Conservation (phyloP, 2,329 filamentous ascomycete genomes). For the Periglandula ipomoeae region DNA sequence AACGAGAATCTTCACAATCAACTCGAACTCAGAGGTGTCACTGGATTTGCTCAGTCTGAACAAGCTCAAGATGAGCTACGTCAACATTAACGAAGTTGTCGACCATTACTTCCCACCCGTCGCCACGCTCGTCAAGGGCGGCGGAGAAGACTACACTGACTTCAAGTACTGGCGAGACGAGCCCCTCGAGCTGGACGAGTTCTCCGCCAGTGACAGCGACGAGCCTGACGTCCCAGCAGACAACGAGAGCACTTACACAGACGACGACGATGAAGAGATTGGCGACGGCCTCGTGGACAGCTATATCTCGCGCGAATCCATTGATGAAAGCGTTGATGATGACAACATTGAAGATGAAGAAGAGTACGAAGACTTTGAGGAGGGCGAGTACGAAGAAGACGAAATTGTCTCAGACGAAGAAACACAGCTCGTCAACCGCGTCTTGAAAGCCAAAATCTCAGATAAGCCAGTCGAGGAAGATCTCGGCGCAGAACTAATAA, state of each 20-base stretch:
- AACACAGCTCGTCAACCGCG: constrained; percentile 6
- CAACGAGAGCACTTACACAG: constrained; percentile 33
- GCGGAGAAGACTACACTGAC: constrained; percentile 91
- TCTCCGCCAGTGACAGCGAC: constrained; percentile 68
- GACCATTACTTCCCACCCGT: constrained; percentile 97
- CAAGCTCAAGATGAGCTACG: constrained; percentile 93
- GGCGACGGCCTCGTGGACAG: constrained; percentile 41
- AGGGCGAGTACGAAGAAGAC: constrained; percentile 32
- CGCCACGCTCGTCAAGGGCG: constrained; percentile 74
- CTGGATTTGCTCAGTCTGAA: constrained; percentile 84
- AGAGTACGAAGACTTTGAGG: constrained; percentile 29
- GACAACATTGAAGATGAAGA: constrained; percentile 33
- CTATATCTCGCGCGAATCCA: constrained; percentile 44
- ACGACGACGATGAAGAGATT: constrained; percentile 32
- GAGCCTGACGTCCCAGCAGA: constrained; percentile 43
- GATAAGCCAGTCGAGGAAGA: constrained; percentile 30
- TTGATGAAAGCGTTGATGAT: constrained; percentile 26
- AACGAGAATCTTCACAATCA: constrained; percentile 96
- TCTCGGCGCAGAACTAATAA: constrained; percentile 47
- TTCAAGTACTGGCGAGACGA: constrained; percentile 93
- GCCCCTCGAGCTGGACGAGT: constrained; percentile 78
- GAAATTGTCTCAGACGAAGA: constrained; percentile 15
- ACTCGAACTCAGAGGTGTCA: constrained; percentile 91
- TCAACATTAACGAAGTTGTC: constrained; percentile 92
- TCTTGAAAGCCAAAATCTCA: constrained; percentile 7